Percentiles rank a stretch among this genome's conserved stretches.
Evolutionary conservation across 169 alveolate species (phyloP).

Genomic region (Plasmodium inui): DNA sequence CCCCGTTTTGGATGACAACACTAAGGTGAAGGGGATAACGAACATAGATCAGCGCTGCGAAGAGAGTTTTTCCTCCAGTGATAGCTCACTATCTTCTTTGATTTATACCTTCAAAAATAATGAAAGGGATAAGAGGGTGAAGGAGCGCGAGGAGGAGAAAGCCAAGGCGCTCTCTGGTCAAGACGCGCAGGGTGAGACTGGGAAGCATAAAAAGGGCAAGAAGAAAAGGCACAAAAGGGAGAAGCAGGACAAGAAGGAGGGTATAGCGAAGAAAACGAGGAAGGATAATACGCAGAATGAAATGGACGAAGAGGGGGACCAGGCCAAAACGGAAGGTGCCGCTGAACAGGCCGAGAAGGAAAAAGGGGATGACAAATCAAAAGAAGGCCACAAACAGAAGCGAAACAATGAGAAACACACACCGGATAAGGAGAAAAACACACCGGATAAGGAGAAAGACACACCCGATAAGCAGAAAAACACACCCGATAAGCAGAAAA

Average conservation of each 20-base stretch:
- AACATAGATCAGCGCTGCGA: neutral
- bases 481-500: too few species aligned
- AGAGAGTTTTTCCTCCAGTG: slow-evolving; percentile 35
- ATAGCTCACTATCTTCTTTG: slow-evolving; percentile 49
- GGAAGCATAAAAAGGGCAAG: neutral
- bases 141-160: slow-evolving; percentile 6
- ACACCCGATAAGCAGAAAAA: neutral
- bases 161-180: neutral
- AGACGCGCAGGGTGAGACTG: neutral
- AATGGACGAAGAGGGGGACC: neutral
- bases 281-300: neutral
- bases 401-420: neutral
- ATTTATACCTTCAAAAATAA: slow-evolving; percentile 32
- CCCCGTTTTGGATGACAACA: slow-evolving; percentile 22
- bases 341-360: neutral
- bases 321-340: neutral
- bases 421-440: neutral
- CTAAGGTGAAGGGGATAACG: neutral
- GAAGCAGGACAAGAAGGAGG: neutral
- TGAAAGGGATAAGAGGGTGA: slow-evolving; percentile 12
- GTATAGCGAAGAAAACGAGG: neutral
- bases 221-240: neutral
- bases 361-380: neutral
- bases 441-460: neutral
- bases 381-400: neutral